Evolutionary conservation across 2,329 filamentous ascomycete genomes (phyloP), one percentile per base, ranked within the genome.

Genomic region (Aspergillus latus): DNA sequence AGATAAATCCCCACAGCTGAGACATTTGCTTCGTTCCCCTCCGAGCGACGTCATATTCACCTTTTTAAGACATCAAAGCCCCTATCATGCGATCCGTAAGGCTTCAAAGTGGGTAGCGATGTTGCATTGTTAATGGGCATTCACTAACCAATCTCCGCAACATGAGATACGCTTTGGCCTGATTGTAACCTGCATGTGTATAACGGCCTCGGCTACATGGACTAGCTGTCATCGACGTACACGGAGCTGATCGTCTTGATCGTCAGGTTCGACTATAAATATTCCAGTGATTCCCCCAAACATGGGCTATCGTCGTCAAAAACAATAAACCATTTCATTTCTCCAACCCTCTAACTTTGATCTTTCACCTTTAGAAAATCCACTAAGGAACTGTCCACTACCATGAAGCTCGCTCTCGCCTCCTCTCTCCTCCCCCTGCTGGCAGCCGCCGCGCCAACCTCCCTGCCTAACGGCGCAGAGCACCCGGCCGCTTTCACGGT

Each of bases 401-500:
- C 26, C 7, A 70, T 69, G 67, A 70, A 70, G 60, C 37, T 64
- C 60, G 57, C 61, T 26, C 26, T 64, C 47, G 54, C 60, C 16
- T 55, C 63, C 40, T 52, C 60, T 34, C 53, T 70, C 28, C 59
- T 59, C 39, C 68, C 68, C 45, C 56, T 70, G 10, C 49, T 68
- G 52, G 67, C 65, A 2, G 60, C 63, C 26, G 64, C 68, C n/a
- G 65, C 62, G 11, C 68, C 68, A 34, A 46, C 62, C 15, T 30
- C 28, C 29, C 30, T 11, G 9, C 46, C 16, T 28, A 32, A 28
- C 8, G 21, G 30, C 32, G 10, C 36, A 3, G 21, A 50, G n/a
- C 42, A 52, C n/a, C 45, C 56, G 13, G 29, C 59, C 21, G 40
- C 60, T 61, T 81, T 80, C 64, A 66, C 64, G 52, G 74, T 80